Percentiles rank a stretch among this genome's conserved stretches.
These are phyloP conservation scores for Scheffersomyces insectosa DNA, from an alignment of 1,139 yeast species.

Conservation along the genomic window DNA sequence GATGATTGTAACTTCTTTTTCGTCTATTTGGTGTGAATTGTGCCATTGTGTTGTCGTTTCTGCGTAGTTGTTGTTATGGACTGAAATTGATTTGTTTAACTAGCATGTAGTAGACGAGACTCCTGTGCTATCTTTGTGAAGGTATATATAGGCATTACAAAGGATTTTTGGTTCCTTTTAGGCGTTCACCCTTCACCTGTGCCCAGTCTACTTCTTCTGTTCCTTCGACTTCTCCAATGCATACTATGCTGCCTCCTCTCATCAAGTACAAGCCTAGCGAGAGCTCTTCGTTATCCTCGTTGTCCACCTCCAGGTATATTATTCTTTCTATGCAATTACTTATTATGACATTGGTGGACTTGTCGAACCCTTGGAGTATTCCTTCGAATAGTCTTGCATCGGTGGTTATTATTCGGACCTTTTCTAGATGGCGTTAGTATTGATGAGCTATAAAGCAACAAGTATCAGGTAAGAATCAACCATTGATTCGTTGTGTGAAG, in stretches of 20 bases:
- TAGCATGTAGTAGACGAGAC: too few species aligned
- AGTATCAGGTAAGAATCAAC: too few species aligned
- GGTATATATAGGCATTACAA: slow-evolving; percentile 15
- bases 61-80: too few species aligned
- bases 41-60: too few species aligned
- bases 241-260: slow-evolving; percentile 81
- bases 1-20: too few species aligned
- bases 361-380: slow-evolving; percentile 76
- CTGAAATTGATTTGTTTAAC: too few species aligned
- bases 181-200: slow-evolving; percentile 38
- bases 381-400: slow-evolving; percentile 81
- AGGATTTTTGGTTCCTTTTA: slow-evolving; percentile 47
- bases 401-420: slow-evolving; percentile 75
- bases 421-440: slow-evolving; percentile 42
- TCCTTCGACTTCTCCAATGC: slow-evolving; percentile 70
- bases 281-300: slow-evolving; percentile 50
- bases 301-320: slow-evolving; percentile 40
- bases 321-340: slow-evolving; percentile 59
- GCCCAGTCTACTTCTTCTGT: slow-evolving; percentile 60
- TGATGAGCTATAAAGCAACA: background rate
- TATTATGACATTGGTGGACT: slow-evolving; percentile 71
- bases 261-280: slow-evolving; percentile 64
- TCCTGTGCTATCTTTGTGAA: too few species aligned
- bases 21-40: too few species aligned
- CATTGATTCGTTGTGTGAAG: too few species aligned